Conservation (phyloP, 1,284 basidiomycete species). For the Trichosporon ovoides region DNA sequence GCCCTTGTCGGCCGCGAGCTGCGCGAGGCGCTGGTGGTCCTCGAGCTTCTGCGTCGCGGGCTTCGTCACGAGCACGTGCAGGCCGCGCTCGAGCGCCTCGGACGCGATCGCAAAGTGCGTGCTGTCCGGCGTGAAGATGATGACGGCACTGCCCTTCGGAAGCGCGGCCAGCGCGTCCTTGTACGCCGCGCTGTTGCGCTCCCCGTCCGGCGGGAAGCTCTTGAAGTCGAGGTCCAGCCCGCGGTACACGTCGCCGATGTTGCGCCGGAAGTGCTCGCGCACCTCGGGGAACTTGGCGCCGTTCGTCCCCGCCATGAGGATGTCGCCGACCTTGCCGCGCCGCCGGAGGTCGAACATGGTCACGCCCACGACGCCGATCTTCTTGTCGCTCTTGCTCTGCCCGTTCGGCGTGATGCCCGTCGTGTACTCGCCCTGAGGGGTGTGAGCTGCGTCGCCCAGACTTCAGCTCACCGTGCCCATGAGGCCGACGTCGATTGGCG, state of each 20-base stretch:
- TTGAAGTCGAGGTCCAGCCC: conserved; percentile 76
- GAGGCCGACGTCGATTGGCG: conserved; percentile 43
- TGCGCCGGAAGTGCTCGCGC: conserved; percentile 70
- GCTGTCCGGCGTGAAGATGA: conserved; percentile 54
- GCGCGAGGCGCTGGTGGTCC: conserved; percentile 72
- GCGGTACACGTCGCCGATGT: conserved; percentile 71
- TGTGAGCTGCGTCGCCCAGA: background rate
- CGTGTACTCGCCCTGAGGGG: conserved; percentile 61
- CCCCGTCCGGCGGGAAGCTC: conserved; percentile 66
- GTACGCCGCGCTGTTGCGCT: conserved; percentile 74
- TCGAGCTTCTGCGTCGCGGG: conserved; percentile 80
- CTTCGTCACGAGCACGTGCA: conserved; percentile 88
- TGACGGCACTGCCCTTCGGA: conserved; percentile 75
- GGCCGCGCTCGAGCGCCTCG: conserved; percentile 73
- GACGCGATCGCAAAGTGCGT: conserved; percentile 81
- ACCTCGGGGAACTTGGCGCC: conserved; percentile 66
- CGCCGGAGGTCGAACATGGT: conserved; percentile 85
- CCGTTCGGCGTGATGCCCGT: conserved; percentile 86
- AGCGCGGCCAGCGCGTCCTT: conserved; percentile 77
- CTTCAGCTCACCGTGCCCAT: conserved; percentile 43
- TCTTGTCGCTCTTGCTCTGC: conserved; percentile 91
- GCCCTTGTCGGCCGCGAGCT: conserved; percentile 66
- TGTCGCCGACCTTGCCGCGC: conserved; percentile 63
- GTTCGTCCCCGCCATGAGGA: conserved; percentile 49
- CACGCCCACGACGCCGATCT: conserved; percentile 78